These are phyloP conservation scores for Rauvolfia tetraphylla DNA, from an alignment of 257 asterid species.

Conservation along the genomic window DNA sequence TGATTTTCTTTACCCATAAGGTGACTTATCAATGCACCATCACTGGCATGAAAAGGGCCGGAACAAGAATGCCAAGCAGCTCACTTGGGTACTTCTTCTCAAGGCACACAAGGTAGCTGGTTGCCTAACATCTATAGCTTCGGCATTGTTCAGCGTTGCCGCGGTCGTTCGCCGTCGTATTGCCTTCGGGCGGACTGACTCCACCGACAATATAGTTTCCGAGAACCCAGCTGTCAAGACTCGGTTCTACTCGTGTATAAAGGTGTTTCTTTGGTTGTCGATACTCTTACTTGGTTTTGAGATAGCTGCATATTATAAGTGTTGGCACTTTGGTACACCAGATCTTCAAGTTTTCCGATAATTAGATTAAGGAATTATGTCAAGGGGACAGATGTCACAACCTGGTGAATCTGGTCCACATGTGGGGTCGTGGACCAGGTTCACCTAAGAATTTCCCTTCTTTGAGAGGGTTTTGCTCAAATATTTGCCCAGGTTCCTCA, in stretches of 20 bases:
- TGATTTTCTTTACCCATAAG: constrained; percentile 54
- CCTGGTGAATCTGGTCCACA: no score
- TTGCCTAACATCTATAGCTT: constrained; percentile 67
- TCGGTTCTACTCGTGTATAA: constrained; percentile 58
- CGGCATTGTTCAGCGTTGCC: constrained; percentile 70
- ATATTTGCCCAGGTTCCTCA: no score
- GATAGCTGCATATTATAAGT: constrained; percentile 66
- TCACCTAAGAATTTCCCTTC: no score
- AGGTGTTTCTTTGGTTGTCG: constrained; percentile 52
- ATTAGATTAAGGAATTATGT: no score
- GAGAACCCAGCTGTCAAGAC: constrained; percentile 40
- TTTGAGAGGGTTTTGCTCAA: no score
- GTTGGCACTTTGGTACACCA: constrained; percentile 73
- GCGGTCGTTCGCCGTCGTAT: constrained; percentile 75
- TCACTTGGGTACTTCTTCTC: constrained; percentile 87
- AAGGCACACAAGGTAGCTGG: constrained; percentile 94
- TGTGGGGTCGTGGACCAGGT: no score
- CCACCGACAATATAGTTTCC: constrained; percentile 45
- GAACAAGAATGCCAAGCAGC: constrained; percentile 92
- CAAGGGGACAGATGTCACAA: no score
- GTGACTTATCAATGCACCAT: constrained; percentile 28
- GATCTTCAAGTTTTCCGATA: no score
- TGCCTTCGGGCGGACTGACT: constrained; percentile 68
- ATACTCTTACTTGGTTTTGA: constrained; percentile 60
- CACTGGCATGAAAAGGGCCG: constrained; percentile 43